A percentile compares a stretch with the other conserved stretches of the same genome.
These are phyloP conservation scores for Exophiala calicioides DNA, from an alignment of 2,329 filamentous ascomycete genomes.

Conservation along the genomic window DNA sequence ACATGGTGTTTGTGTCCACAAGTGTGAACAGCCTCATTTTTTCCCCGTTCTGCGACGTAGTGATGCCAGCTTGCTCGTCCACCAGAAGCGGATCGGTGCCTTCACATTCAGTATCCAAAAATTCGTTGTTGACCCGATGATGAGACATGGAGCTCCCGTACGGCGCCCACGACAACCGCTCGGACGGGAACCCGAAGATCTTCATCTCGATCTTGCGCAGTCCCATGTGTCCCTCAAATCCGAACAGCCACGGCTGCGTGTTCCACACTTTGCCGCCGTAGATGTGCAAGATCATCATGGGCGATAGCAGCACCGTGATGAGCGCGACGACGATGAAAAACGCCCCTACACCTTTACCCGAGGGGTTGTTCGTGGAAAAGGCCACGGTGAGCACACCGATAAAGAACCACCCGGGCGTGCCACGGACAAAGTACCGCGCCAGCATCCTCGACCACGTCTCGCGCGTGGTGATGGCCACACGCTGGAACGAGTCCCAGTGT, in stretches of 20 bases:
- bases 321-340: slow-evolving; percentile 24
- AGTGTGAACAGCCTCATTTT: slow-evolving; percentile 41
- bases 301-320: slow-evolving; percentile 34
- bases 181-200: slow-evolving; percentile 42
- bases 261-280: slow-evolving; percentile 45
- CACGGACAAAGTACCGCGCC: slow-evolving; percentile 20
- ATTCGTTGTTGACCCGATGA: slow-evolving; percentile 35
- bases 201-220: slow-evolving; percentile 41
- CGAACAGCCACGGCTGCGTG: slow-evolving; percentile 47
- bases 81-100: slow-evolving; percentile 37
- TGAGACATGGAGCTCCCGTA: slow-evolving; percentile 37
- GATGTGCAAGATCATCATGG: slow-evolving; percentile 39
- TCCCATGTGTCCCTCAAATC: slow-evolving; percentile 46
- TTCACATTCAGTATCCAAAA: slow-evolving; percentile 31
- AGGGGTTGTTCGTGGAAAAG: neutral
- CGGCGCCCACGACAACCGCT: slow-evolving; percentile 41
- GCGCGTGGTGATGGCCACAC: slow-evolving; percentile 35
- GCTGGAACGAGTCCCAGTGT: slow-evolving; percentile 45
- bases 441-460: slow-evolving; percentile 34
- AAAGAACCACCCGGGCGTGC: slow-evolving; percentile 27
- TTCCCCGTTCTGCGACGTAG: slow-evolving; percentile 12
- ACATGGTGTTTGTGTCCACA: slow-evolving; percentile 48
- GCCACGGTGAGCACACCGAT: slow-evolving; percentile 10
- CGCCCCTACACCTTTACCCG: slow-evolving; percentile 8
- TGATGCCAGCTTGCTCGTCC: slow-evolving; percentile 3